These are phyloP conservation scores for Tardiomyces depauwii DNA, from an alignment of 1,139 yeast species.

Conservation along the genomic window DNA sequence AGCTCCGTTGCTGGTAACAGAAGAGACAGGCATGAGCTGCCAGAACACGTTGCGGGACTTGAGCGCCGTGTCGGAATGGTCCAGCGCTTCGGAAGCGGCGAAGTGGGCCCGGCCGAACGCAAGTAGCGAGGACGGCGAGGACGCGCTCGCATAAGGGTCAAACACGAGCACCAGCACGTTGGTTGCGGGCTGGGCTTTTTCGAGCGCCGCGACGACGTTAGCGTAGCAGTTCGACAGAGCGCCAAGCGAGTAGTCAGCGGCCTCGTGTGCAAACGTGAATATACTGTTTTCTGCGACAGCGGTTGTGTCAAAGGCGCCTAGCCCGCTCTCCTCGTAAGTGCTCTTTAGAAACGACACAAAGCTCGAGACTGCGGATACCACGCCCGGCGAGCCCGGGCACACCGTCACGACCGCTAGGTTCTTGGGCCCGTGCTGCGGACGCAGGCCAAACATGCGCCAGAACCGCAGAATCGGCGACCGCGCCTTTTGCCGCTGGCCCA, in stretches of 20 bases:
- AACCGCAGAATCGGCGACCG: slow-evolving; percentile 26
- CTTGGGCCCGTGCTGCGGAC: slow-evolving; percentile 23
- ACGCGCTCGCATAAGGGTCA: background rate
- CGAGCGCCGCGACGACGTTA: background rate
- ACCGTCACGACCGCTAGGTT: slow-evolving; percentile 19
- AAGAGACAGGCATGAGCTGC: background rate
- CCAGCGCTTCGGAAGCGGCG: background rate
- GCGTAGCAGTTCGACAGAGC: background rate
- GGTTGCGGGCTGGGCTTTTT: background rate
- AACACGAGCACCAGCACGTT: background rate
- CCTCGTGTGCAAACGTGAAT: slow-evolving; percentile 9
- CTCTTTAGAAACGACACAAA: slow-evolving; percentile 19
- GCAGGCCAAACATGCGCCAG: slow-evolving; percentile 28
- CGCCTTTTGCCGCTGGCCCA: slow-evolving; percentile 21
- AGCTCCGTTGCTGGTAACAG: slow-evolving; percentile 3
- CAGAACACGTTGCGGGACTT: background rate
- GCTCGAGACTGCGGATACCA: slow-evolving; percentile 14
- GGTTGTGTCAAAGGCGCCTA: slow-evolving; percentile 23
- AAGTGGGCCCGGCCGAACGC: background rate
- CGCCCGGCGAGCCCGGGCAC: slow-evolving; percentile 21
- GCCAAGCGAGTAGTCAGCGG: background rate
- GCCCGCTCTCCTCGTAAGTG: slow-evolving; percentile 26
- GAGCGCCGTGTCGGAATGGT: background rate
- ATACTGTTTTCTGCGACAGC: slow-evolving; percentile 14
- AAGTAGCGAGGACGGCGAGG: background rate